Conservation (phyloP, 2,329 filamentous ascomycete species). For the Aureobasidium zeae region DNA sequence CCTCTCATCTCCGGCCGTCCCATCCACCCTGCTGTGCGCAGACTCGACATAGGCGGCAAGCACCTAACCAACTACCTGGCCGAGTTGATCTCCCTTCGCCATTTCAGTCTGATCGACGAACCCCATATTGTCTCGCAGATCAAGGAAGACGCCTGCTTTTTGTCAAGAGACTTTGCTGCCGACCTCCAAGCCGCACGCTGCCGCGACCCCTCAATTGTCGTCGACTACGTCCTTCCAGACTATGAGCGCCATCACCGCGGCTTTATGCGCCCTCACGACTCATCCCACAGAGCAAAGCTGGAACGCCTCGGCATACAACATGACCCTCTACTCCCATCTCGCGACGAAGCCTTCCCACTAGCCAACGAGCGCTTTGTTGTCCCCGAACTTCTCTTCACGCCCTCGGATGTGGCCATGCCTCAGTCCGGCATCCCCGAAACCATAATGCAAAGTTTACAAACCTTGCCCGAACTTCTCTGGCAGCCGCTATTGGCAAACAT, state of each 20-base stretch:
- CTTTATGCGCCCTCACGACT: slow-evolving; percentile 67
- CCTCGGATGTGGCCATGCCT: slow-evolving; percentile 72
- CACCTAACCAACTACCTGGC: slow-evolving; percentile 88
- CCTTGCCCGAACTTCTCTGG: slow-evolving; percentile 72
- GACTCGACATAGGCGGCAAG: slow-evolving; percentile 87
- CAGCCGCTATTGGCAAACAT: slow-evolving; percentile 79
- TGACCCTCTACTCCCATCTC: slow-evolving; percentile 24
- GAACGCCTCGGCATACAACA: slow-evolving; percentile 36
- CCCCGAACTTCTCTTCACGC: slow-evolving; percentile 82
- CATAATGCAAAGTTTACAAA: slow-evolving; percentile 67
- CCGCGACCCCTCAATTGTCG: slow-evolving; percentile 51
- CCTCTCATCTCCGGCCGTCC: slow-evolving; percentile 74
- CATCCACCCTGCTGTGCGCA: slow-evolving; percentile 68
- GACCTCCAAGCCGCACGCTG: slow-evolving; percentile 75
- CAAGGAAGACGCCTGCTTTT: slow-evolving; percentile 82
- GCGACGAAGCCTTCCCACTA: slow-evolving; percentile 74
- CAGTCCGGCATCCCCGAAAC: slow-evolving; percentile 75
- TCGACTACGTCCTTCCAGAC: slow-evolving; percentile 89
- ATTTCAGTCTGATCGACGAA: slow-evolving; percentile 94
- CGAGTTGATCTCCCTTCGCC: slow-evolving; percentile 76
- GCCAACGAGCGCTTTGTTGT: slow-evolving; percentile 87
- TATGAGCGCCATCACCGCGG: slow-evolving; percentile 56
- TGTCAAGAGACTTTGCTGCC: slow-evolving; percentile 63
- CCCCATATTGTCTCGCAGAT: slow-evolving; percentile 90
- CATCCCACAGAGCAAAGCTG: slow-evolving; percentile 48